Evolutionary conservation across 2,329 filamentous ascomycete species (phyloP).

Genomic region (Diaporthe caulivora): DNA sequence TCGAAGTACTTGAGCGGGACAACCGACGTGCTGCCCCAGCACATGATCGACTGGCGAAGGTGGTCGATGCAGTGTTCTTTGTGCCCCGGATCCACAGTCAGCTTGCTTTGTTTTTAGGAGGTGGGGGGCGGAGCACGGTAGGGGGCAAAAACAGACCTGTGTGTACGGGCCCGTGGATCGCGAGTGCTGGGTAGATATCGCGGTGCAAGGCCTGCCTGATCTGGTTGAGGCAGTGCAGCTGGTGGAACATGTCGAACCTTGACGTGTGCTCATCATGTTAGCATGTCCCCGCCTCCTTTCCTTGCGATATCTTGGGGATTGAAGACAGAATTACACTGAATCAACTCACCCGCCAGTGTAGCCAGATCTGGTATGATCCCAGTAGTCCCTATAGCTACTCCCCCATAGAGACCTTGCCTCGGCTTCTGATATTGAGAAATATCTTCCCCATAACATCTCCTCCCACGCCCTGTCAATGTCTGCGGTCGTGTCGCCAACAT

Average conservation of each 20-base stretch:
- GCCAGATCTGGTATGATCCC: slow-evolving; percentile 7
- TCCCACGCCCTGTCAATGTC: neutral
- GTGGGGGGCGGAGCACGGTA: no score
- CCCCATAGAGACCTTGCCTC: neutral
- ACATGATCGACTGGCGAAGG: neutral
- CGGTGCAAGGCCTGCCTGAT: slow-evolving; percentile 10
- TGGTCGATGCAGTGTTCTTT: slow-evolving; percentile 12
- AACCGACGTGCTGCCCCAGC: neutral
- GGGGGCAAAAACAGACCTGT: neutral
- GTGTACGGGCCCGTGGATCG: slow-evolving; percentile 3
- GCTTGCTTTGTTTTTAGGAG: no score
- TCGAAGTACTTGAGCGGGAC: slow-evolving; percentile 9
- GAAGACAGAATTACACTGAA: no score
- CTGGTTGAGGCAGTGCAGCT: slow-evolving; percentile 4
- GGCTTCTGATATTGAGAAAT: neutral
- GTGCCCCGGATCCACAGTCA: no score
- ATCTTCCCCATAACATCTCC: neutral
- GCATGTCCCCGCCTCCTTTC: neutral
- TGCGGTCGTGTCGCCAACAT: neutral
- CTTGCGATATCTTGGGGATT: no score
- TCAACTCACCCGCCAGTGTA: neutral
- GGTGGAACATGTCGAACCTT: slow-evolving; percentile 7
- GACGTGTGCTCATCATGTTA: neutral
- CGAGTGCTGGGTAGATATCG: neutral
- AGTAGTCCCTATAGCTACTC: neutral